These are phyloP conservation scores for Ensete ventricosum DNA, from an alignment of 176 grass and related monocot species.

Conservation along the genomic window DNA sequence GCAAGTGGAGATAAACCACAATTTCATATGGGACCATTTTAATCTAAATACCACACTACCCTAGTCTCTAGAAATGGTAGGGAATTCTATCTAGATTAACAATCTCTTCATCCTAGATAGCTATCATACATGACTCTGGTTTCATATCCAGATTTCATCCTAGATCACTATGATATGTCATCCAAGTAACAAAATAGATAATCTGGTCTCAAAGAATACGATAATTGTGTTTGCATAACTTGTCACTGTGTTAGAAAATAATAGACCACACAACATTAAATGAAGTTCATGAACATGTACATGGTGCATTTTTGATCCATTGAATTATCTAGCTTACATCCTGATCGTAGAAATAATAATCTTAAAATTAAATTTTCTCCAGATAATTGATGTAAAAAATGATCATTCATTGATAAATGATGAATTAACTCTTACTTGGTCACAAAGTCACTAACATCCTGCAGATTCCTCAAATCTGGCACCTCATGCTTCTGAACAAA, in stretches of 20 bases:
- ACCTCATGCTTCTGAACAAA: constrained; percentile 50
- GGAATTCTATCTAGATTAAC: not conserved
- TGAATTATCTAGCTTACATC: no score
- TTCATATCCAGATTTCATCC: not conserved
- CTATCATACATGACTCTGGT: not conserved
- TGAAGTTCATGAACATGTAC: not conserved
- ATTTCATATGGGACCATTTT: no score
- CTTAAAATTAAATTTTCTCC: no score
- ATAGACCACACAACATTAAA: not conserved
- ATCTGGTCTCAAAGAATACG: not conserved
- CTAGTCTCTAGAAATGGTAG: no score
- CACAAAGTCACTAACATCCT: constrained; percentile 57
- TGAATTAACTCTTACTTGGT: constrained; percentile 46
- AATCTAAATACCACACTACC: not conserved
- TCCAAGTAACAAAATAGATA: not conserved
- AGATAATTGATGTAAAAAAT: no score
- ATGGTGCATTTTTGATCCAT: no score
- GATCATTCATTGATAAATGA: not conserved
- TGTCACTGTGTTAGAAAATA: no score
- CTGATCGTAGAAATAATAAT: no score
- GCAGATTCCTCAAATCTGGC: constrained; percentile 44
- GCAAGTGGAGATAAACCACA: no score
- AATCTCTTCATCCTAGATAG: not conserved
- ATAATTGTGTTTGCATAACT: no score
- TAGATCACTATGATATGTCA: not conserved